A percentile compares a stretch with the other conserved stretches of the same genome.
phyloP scores from a whole-genome alignment of 2,329 filamentous ascomycete species.

The Aspergillus fischeri region DNA sequence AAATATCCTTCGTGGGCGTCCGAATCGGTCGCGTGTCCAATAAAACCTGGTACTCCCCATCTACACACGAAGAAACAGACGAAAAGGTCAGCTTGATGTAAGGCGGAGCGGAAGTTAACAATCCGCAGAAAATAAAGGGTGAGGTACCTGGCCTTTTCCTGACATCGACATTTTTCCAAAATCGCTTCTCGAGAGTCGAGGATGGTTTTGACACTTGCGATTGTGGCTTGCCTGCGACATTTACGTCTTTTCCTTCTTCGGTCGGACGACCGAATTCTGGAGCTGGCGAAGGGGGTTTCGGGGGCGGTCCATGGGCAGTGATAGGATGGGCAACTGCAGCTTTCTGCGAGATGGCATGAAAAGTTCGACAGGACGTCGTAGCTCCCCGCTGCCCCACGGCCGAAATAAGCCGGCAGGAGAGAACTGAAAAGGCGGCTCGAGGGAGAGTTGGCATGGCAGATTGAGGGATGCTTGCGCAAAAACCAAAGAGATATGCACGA shows the following conservation, averaged over 20 bases:
- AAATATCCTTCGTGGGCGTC: constrained; percentile 66
- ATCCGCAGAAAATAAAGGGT: background rate
- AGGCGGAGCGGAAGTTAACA: background rate
- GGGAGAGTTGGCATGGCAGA: constrained; percentile 19
- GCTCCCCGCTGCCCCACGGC: constrained; percentile 11
- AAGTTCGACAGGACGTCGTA: constrained; percentile 20
- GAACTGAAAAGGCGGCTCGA: constrained; percentile 15
- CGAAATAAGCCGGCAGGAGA: constrained; percentile 17
- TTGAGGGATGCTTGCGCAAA: background rate
- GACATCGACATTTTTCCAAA: constrained; percentile 83
- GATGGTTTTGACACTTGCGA: constrained; percentile 29
- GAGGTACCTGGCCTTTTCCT: constrained; percentile 59
- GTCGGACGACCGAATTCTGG: constrained; percentile 47
- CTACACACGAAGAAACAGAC: background rate
- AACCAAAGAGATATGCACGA: background rate
- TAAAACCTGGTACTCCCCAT: constrained; percentile 59
- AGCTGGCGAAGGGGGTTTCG: constrained; percentile 51
- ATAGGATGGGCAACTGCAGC: constrained; percentile 55
- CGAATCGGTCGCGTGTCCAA: constrained; percentile 78
- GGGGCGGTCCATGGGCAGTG: constrained; percentile 58
- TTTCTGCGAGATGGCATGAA: constrained; percentile 35
- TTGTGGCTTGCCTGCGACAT: constrained; percentile 5
- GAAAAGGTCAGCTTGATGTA: background rate
- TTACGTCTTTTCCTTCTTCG: constrained; percentile 40
- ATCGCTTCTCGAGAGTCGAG: constrained; percentile 62